Evolutionary conservation across 805 yeast genomes (phyloP).

Genomic region (Candida silvicultrix): DNA sequence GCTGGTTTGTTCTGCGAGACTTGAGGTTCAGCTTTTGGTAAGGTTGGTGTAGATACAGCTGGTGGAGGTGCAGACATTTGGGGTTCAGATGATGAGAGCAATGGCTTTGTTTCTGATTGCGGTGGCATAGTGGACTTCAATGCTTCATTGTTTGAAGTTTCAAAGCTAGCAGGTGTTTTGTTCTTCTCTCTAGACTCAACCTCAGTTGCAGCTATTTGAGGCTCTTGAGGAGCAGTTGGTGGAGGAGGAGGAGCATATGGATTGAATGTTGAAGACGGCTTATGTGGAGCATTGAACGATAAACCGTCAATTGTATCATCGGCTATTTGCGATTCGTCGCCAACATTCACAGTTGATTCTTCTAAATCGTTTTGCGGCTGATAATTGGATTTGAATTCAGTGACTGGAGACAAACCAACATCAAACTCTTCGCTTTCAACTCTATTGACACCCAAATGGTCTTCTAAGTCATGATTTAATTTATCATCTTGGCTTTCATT

Average conservation of each 20-base stretch:
- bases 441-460: not conserved
- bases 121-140: too few relatives aligned
- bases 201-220: not conserved
- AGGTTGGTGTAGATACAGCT: not conserved
- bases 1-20: not conserved
- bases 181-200: too few relatives aligned
- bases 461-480: not conserved
- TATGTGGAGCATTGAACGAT: not conserved
- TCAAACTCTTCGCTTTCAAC: not conserved
- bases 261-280: not conserved
- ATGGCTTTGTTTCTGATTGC: too few relatives aligned
- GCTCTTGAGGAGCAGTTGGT: not conserved
- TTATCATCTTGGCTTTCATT: not conserved
- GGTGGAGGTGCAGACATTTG: not conserved
- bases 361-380: not conserved
- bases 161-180: too few relatives aligned
- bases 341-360: not conserved
- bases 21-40: not conserved
- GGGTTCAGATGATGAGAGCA: not conserved
- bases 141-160: too few relatives aligned
- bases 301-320: not conserved
- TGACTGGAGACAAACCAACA: not conserved
- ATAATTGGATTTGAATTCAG: not conserved
- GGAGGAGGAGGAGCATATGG: constrained; percentile 1
- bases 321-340: not conserved